These are phyloP conservation scores for Podila epigama DNA, from an alignment of 192 early-diverging fungal genomes.

Conservation along the genomic window DNA sequence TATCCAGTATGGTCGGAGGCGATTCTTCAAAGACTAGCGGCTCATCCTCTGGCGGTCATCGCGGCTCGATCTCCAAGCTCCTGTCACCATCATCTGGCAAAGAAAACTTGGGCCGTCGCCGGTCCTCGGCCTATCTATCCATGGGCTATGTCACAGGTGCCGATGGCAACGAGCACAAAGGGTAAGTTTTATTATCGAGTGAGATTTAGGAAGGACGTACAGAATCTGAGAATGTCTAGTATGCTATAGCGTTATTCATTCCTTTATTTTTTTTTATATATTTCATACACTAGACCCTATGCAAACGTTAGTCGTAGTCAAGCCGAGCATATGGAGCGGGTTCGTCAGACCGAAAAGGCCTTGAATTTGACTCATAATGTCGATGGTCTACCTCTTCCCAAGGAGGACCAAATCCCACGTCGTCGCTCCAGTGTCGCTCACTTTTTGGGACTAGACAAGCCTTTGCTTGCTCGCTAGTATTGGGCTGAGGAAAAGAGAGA, in stretches of 20 bases:
- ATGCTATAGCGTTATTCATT: not conserved
- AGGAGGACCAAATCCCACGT: not conserved
- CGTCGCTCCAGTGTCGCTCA: slow-evolving; percentile 6
- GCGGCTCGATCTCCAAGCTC: not conserved
- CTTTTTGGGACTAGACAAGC: slow-evolving; percentile 12
- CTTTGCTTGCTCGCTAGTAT: slow-evolving; percentile 9
- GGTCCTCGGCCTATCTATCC: slow-evolving; percentile 1
- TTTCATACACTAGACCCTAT: not conserved
- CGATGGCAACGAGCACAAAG: slow-evolving; percentile 9
- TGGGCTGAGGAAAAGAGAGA: not conserved
- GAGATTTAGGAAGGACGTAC: too few species aligned
- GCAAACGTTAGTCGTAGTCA: slow-evolving; percentile 9
- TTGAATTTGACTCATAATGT: slow-evolving; percentile 8
- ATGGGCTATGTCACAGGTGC: slow-evolving; percentile 7
- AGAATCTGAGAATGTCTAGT: not conserved
- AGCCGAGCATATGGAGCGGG: slow-evolving; percentile 7
- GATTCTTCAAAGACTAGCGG: too few species aligned
- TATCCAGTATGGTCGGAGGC: not conserved
- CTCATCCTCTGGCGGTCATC: not conserved
- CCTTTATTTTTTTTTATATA: not conserved
- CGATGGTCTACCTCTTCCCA: slow-evolving; percentile 11
- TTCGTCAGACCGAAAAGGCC: slow-evolving; percentile 11
- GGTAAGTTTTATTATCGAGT: not conserved
- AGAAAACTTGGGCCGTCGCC: slow-evolving; percentile 9
- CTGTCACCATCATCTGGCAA: not conserved